These are phyloP conservation scores for Petrea volubilis DNA, from an alignment of 257 asterid genomes.

Conservation along the genomic window DNA sequence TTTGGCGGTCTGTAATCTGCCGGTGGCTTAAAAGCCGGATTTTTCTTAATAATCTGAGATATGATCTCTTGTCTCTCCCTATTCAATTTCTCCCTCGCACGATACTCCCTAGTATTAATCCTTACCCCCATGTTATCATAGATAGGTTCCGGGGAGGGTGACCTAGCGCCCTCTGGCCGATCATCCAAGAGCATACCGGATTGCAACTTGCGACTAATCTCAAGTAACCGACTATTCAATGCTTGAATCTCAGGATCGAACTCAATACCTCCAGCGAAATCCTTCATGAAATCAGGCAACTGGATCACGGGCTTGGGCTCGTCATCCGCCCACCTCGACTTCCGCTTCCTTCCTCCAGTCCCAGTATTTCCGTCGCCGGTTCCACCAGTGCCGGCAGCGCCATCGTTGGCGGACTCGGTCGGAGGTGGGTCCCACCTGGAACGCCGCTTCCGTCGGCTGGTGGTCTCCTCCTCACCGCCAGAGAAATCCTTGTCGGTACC, in stretches of 20 bases:
- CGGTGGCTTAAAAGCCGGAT: conserved; percentile 93
- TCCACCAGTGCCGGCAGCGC: conserved; percentile 35
- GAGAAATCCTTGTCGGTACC: conserved; percentile 80
- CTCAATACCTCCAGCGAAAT: conserved; percentile 82
- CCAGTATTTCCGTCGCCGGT: conserved; percentile 43
- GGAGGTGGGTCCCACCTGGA: conserved; percentile 95
- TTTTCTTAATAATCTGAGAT: conserved; percentile 81
- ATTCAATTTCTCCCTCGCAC: conserved; percentile 84
- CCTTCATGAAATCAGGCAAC: conserved; percentile 87
- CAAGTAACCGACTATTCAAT: conserved; percentile 78
- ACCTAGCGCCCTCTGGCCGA: conserved; percentile 87
- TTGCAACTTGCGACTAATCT: conserved; percentile 85
- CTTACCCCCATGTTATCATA: conserved; percentile 90
- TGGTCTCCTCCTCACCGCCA: conserved; percentile 90
- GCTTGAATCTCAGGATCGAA: conserved; percentile 90
- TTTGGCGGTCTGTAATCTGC: conserved; percentile 99
- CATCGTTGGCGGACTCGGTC: conserved; percentile 48
- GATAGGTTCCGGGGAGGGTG: conserved; percentile 96
- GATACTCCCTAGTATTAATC: conserved; percentile 90
- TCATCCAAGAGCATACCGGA: conserved; percentile 88
- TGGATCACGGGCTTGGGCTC: conserved; percentile 78
- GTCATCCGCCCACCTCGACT: conserved; percentile 95
- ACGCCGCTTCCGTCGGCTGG: conserved; percentile 67
- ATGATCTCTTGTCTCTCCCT: conserved; percentile 92
- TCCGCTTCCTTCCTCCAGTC: conserved; percentile 74